phyloP scores from a whole-genome alignment of 257 asterid species.

The Hygrophila difformis region DNA sequence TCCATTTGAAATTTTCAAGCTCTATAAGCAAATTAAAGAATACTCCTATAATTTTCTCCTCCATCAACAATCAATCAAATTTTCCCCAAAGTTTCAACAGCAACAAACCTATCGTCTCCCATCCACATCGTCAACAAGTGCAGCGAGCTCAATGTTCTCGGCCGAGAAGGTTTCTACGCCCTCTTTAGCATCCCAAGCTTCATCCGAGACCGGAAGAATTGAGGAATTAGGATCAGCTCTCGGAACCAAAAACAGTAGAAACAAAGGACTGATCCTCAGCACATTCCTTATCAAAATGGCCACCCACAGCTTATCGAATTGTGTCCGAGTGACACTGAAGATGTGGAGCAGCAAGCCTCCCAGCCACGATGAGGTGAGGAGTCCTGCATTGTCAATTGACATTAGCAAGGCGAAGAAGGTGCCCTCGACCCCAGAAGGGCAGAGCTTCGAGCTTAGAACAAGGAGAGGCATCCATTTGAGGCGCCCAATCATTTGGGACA shows the following conservation, averaged over 20 bases:
- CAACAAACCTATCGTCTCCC: constrained; percentile 25
- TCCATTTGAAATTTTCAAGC: too few species aligned
- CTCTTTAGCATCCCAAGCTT: constrained; percentile 25
- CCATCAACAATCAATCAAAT: too few species aligned
- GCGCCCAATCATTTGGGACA: constrained; percentile 64
- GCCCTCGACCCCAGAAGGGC: constrained; percentile 91
- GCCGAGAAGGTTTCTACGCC: constrained; percentile 23
- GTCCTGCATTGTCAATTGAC: constrained; percentile 84
- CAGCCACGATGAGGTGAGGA: constrained; percentile 77
- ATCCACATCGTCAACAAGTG: constrained; percentile 45
- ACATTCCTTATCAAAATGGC: constrained; percentile 62
- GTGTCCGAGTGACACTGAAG: constrained; percentile 56
- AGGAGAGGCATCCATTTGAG: constrained; percentile 98
- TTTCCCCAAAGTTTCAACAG: background rate
- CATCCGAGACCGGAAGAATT: constrained; percentile 49
- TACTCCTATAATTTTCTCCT: too few species aligned
- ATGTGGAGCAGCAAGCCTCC: constrained; percentile 74
- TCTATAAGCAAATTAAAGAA: too few species aligned
- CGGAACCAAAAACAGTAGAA: constrained; percentile 56
- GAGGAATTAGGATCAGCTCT: constrained; percentile 49
- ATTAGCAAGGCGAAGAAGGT: constrained; percentile 85
- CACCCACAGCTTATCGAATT: constrained; percentile 60
- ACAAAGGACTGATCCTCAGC: constrained; percentile 53
- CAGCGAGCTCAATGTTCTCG: constrained; percentile 64
- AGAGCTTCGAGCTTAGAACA: constrained; percentile 71